These are phyloP conservation scores for Rhytidhysteron rufulum DNA, from an alignment of 2,329 filamentous ascomycete genomes.

Conservation along the genomic window DNA sequence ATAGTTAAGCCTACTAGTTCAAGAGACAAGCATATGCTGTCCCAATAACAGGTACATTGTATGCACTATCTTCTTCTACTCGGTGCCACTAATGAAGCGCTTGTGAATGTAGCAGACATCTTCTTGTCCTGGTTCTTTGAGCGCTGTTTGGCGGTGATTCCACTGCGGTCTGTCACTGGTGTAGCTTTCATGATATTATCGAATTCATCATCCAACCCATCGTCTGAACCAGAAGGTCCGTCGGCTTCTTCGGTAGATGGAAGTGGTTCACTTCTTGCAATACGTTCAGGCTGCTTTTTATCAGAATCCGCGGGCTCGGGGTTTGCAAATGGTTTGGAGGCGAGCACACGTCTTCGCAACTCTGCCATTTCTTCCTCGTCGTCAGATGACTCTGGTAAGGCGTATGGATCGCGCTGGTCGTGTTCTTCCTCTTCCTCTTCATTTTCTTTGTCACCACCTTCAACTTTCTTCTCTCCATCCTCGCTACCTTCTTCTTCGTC, in stretches of 20 bases:
- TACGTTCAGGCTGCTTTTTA: slow-evolving; percentile 59
- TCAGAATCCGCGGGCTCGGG: slow-evolving; percentile 39
- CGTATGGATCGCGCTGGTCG: slow-evolving; percentile 57
- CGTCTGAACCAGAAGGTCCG: slow-evolving; percentile 68
- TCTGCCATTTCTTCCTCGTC: slow-evolving; percentile 93
- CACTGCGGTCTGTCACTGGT: slow-evolving; percentile 80
- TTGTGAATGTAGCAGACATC: slow-evolving; percentile 30
- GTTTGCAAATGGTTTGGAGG: slow-evolving; percentile 82
- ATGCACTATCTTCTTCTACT: no score
- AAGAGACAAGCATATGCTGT: no score
- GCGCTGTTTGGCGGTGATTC: slow-evolving; percentile 61
- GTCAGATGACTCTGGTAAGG: slow-evolving; percentile 68
- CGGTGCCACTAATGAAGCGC: slow-evolving; percentile 24
- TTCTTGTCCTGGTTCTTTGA: slow-evolving; percentile 37
- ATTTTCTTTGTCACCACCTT: slow-evolving; percentile 42
- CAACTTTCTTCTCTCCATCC: slow-evolving; percentile 15
- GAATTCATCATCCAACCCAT: slow-evolving; percentile 71
- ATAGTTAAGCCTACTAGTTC: background rate
- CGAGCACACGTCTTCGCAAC: slow-evolving; percentile 82
- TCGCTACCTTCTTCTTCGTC: slow-evolving; percentile 29
- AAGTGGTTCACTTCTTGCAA: slow-evolving; percentile 53
- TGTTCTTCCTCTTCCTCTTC: slow-evolving; percentile 45
- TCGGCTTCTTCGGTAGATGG: slow-evolving; percentile 51
- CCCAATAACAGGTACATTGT: slow-evolving; percentile 1
- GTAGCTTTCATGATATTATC: slow-evolving; percentile 92